Conservation (phyloP, 2,329 filamentous ascomycete species). For the Pyrenochaeta sp. region DNA sequence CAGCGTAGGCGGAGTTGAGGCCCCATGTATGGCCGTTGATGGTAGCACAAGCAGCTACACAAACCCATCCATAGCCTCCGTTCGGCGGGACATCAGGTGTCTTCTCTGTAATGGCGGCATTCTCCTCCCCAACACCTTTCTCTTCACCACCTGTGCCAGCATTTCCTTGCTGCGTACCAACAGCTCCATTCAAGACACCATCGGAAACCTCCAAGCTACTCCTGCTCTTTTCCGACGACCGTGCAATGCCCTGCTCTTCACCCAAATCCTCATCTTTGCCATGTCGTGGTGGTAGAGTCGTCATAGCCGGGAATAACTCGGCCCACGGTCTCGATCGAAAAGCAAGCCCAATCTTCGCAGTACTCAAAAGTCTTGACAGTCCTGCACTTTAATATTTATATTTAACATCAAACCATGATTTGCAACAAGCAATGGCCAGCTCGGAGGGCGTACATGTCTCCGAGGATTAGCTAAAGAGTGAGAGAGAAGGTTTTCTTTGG, state of each 20-base stretch:
- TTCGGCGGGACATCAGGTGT: slow-evolving; percentile 59
- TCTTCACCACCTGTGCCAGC: background rate
- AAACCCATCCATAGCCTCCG: slow-evolving; percentile 70
- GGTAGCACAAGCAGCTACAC: slow-evolving; percentile 50
- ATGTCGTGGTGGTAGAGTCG: slow-evolving; percentile 2
- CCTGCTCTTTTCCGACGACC: slow-evolving; percentile 13
- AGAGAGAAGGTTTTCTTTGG: slow-evolving; percentile 13
- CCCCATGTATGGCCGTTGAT: slow-evolving; percentile 72
- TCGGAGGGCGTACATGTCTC: background rate
- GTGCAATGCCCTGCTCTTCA: slow-evolving; percentile 6
- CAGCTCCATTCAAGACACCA: background rate
- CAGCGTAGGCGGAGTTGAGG: slow-evolving; percentile 74
- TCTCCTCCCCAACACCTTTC: background rate
- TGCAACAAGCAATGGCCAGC: background rate
- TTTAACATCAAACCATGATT: background rate
- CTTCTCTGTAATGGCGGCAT: slow-evolving; percentile 8
- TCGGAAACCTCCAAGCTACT: background rate
- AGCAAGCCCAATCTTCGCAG: background rate
- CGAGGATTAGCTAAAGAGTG: background rate
- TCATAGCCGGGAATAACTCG: slow-evolving; percentile 16
- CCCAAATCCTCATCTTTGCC: slow-evolving; percentile 8
- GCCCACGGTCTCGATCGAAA: background rate
- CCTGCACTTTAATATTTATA: background rate
- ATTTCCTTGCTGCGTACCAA: background rate
- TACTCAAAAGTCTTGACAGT: background rate